Conservation (phyloP, 176 grass and related monocot genomes). For the Panicum miliaceum region DNA sequence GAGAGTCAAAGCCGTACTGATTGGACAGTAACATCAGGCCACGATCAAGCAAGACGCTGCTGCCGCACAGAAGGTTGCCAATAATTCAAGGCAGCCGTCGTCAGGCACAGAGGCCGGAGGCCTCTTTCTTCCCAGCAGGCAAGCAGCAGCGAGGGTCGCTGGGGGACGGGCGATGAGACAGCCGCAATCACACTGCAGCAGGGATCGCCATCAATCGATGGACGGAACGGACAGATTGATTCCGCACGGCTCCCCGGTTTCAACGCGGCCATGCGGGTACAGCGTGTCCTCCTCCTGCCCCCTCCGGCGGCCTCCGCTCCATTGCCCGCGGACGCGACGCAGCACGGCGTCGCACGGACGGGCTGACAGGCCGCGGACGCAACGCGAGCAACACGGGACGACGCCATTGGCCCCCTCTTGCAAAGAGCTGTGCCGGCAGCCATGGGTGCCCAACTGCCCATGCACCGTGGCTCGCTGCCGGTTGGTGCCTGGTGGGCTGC, state of each 20-base stretch:
- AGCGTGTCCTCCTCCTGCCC: background rate
- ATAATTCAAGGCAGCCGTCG: constrained; percentile 38
- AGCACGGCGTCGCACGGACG: background rate
- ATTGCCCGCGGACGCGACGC: constrained; percentile 4
- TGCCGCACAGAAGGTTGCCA: constrained; percentile 25
- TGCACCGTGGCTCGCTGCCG: background rate
- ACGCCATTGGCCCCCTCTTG: no score
- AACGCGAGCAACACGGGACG: background rate
- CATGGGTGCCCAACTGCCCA: background rate
- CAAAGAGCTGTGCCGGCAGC: background rate
- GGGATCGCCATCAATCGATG: background rate
- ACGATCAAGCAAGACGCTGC: background rate
- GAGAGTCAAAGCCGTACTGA: constrained; percentile 38
- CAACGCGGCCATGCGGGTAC: background rate
- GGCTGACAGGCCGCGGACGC: constrained; percentile 2
- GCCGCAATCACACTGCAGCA: background rate
- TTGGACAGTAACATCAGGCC: constrained; percentile 6
- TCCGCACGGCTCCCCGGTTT: constrained; percentile 15
- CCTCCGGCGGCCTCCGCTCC: no score
- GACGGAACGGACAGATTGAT: background rate
- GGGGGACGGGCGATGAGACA: background rate
- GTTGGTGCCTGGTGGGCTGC: background rate
- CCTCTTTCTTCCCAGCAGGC: background rate
- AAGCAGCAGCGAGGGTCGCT: background rate
- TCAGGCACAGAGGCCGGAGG: no score